Evolutionary conservation across 1,139 yeast genomes (phyloP).

Genomic region (Debaryomyces udenii): DNA sequence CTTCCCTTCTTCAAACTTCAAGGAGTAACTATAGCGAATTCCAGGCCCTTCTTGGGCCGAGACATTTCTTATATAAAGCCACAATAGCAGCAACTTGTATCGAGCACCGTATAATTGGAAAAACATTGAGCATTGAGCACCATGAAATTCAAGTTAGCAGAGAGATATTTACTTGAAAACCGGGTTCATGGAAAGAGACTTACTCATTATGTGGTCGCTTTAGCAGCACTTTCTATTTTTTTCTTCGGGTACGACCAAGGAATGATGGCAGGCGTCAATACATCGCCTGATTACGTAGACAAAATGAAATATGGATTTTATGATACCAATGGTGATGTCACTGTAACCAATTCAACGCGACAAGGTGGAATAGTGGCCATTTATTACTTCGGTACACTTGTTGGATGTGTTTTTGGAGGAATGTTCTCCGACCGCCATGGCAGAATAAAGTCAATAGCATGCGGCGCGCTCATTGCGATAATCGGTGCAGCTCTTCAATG

Average conservation of each 20-base stretch:
- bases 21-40: too few relatives aligned
- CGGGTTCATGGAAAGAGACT: conserved; percentile 15
- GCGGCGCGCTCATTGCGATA: conserved; percentile 27
- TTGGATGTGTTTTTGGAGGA: conserved; percentile 34
- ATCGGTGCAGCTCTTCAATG: conserved; percentile 33
- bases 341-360: conserved; percentile 32
- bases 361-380: conserved; percentile 45
- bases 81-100: too few relatives aligned
- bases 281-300: conserved; percentile 34
- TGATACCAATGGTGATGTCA: conserved; percentile 23
- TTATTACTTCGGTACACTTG: conserved; percentile 36
- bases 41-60: too few relatives aligned
- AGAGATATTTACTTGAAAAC: conserved; percentile 13
- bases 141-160: conserved; percentile 10
- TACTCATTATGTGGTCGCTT: conserved; percentile 18
- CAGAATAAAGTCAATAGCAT: conserved; percentile 27
- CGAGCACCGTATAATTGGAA: too few relatives aligned
- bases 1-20: too few relatives aligned
- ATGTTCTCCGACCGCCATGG: conserved; percentile 29
- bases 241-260: conserved; percentile 77
- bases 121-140: too few relatives aligned
- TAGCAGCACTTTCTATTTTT: conserved; percentile 20
- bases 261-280: conserved; percentile 63
- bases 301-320: conserved; percentile 27
- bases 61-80: too few relatives aligned